Base-by-base conservation (phyloP, 495 filamentous ascomycete species). In the Xylaria grammica region DNA sequence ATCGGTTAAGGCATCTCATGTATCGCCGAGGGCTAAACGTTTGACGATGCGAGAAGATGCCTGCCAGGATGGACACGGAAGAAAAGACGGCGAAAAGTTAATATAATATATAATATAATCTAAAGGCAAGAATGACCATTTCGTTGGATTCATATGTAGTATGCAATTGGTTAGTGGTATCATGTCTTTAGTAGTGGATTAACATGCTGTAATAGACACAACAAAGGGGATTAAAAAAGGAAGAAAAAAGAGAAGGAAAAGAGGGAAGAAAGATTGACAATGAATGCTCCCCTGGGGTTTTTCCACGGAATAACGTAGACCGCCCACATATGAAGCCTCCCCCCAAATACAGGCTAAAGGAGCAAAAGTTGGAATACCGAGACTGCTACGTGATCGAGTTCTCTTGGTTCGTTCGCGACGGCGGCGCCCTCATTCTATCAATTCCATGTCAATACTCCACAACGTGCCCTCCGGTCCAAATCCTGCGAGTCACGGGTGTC, bases 151-250 rank as follows among this genome's bases (percentile, higher is more conserved):
- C 61, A 57, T 56, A 63, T 57, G 27, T 56, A 63, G 29, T 56
- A 63, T 63, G 51, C 51, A 46, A 40, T 36, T 36, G 49, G 22
- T 48, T 48, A 60, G 52, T 64, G 62, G 62, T 64, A 64, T 64
- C 62, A 57, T 55, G 45, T 64, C 62, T 64, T 58, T 64, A 56
- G 61, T 63, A 56, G 40, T 46, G 34, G 27, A 63, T 64, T 56
- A 64, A 64, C 62, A 60, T 60, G 56, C 56, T 46, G 52, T 20
- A 29, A 34, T 20, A 60, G 36, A 45, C 8, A 49, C 40, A 60
- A 60, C 56, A 59, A 59, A 46, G 19, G 40, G 27, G 29, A 59
- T 10, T 1, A 22, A 4, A 22, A 48, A 6, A 22, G 22, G 17
- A 44, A 44, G 9, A 22, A 48, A 19, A n/a, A 36, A 59, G 24